Evolutionary conservation across 2,329 filamentous ascomycete species (phyloP).

Genomic region (Talaromyces sp.): DNA sequence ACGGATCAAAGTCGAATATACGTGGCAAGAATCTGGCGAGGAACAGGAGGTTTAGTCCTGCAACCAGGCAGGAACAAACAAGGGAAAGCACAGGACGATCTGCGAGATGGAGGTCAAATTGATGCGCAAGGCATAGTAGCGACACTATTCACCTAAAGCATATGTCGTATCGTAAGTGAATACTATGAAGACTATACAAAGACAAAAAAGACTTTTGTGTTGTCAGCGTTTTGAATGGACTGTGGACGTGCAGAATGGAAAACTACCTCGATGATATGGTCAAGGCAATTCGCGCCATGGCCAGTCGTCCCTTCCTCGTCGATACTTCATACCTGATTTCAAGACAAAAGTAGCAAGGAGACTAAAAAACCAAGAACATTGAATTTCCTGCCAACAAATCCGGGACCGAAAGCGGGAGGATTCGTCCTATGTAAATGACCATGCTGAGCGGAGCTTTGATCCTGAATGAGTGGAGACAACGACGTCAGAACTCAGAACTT

Average conservation of each 20-base stretch:
- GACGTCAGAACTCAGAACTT: background rate
- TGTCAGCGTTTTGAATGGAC: background rate
- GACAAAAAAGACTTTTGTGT: background rate
- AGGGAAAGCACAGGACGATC: slow-evolving; percentile 44
- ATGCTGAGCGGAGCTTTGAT: background rate
- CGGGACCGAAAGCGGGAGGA: background rate
- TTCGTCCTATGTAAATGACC: background rate
- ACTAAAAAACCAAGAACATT: background rate
- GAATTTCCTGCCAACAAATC: background rate
- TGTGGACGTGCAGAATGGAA: slow-evolving; percentile 20
- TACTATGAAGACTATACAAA: background rate
- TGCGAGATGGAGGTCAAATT: slow-evolving; percentile 13
- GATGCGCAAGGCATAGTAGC: background rate
- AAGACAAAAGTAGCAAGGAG: background rate
- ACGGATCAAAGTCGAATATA: slow-evolving; percentile 15
- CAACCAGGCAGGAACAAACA: slow-evolving; percentile 35
- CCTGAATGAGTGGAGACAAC: background rate
- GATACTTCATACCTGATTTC: background rate
- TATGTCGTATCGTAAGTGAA: background rate
- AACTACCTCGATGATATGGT: slow-evolving; percentile 9
- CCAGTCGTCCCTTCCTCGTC: background rate
- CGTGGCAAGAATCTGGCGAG: slow-evolving; percentile 28
- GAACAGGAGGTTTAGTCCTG: slow-evolving; percentile 33
- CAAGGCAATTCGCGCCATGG: background rate
- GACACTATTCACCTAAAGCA: slow-evolving; percentile 31